phyloP scores from a whole-genome alignment of 2,329 filamentous ascomycete species.

The Ambrosiella xylebori region DNA sequence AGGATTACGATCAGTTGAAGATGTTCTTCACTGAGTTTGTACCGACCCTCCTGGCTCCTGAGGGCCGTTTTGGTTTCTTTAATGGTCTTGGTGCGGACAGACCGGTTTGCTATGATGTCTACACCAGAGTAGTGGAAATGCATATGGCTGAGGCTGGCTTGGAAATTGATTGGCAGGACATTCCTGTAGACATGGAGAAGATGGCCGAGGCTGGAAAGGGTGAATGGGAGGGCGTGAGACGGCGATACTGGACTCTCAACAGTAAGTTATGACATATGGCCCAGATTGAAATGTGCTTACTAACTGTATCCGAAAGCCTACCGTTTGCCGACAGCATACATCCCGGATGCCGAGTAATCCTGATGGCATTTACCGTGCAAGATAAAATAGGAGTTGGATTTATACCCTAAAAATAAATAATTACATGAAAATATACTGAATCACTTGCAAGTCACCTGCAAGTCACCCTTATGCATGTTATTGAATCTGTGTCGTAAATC shows the following conservation, averaged over 20 bases:
- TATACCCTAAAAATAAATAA: too few species aligned
- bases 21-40: constrained; percentile 80
- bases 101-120: constrained; percentile 89
- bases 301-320: constrained; percentile 35
- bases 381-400: too few species aligned
- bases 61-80: constrained; percentile 71
- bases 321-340: constrained; percentile 35
- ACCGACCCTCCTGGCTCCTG: constrained; percentile 54
- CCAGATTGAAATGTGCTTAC: constrained; percentile 15
- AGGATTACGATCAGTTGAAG: constrained; percentile 73
- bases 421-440: too few species aligned
- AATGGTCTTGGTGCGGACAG: constrained; percentile 86
- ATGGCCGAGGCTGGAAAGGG: constrained; percentile 49
- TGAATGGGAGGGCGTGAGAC: constrained; percentile 76
- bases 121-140: constrained; percentile 80
- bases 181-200: constrained; percentile 49
- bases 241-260: constrained; percentile 78
- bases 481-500: background rate
- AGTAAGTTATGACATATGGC: constrained; percentile 28
- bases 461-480: background rate
- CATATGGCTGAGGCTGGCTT: constrained; percentile 78
- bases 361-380: too few species aligned
- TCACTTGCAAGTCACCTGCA: too few species aligned
- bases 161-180: constrained; percentile 71
- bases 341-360: background rate